A percentile compares a stretch with the other conserved stretches of the same genome.
Conservation (phyloP, 2,329 filamentous ascomycete species). For the Xylaria sp. region DNA sequence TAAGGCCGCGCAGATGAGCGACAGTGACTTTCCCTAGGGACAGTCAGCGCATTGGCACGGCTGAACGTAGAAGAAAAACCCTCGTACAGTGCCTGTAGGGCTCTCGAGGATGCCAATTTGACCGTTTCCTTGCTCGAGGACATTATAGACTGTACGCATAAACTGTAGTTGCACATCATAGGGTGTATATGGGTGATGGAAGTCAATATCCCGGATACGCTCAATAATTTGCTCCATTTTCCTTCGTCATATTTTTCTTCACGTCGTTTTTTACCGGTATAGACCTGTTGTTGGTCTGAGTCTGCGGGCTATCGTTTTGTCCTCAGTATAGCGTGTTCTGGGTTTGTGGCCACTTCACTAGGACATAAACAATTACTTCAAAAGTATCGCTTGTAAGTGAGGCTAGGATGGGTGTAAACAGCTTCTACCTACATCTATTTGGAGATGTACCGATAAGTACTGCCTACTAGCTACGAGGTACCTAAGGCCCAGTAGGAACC, state of each 20-base stretch:
- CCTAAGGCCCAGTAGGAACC: no score
- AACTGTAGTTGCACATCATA: slow-evolving; percentile 90
- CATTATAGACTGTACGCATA: slow-evolving; percentile 84
- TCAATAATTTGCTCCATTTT: slow-evolving; percentile 45
- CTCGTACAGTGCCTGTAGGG: slow-evolving; percentile 78
- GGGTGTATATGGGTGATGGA: slow-evolving; percentile 87
- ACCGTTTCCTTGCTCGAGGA: slow-evolving; percentile 75
- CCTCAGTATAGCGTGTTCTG: background rate
- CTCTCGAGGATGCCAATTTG: slow-evolving; percentile 92
- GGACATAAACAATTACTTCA: background rate
- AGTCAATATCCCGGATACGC: slow-evolving; percentile 62
- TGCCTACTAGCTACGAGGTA: background rate
- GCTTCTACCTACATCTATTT: background rate
- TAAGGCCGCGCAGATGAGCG: slow-evolving; percentile 86
- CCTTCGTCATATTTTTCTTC: background rate
- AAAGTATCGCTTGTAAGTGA: background rate
- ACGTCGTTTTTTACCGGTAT: background rate
- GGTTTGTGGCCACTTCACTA: background rate
- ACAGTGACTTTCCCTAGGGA: slow-evolving; percentile 83
- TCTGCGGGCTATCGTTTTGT: background rate
- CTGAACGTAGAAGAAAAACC: background rate
- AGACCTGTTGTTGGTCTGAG: background rate
- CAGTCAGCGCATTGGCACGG: slow-evolving; percentile 35
- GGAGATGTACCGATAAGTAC: background rate
- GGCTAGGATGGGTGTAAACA: background rate